Evolutionary conservation across 2,329 filamentous ascomycete genomes (phyloP), one percentile per base, ranked within the genome.

Genomic region (Intubia oerlemansii): DNA sequence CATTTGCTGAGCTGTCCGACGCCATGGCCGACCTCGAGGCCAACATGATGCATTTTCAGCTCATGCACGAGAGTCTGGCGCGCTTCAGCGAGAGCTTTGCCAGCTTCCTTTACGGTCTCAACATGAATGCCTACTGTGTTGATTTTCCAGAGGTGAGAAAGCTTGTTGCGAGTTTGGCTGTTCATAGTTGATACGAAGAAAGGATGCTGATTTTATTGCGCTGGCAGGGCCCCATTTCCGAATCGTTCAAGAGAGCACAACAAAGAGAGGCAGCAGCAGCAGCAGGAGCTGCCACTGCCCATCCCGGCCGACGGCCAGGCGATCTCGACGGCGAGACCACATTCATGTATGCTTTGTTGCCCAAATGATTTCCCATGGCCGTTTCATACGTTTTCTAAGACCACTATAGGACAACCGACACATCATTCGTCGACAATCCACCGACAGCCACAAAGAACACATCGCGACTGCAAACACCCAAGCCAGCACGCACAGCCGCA

Each of bases 61-160:
- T 93, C 37, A 90, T 98, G 73, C 82, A 98, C 45, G 85, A 95
- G 56, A 91, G 80, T 43, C 53, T 98, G 39, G 70, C 80, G 15
- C 69, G 88, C 16, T 98, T 98, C 51, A 85, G 75, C 50, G 88
- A 98, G 59, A 90, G 78, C 44, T 98, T 98, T 50, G 82, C 82
- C 1, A 81, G 76, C 41, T 95, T 98, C 43, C 54, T 98, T 25
- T 98, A 95, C 43, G 88, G 88, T 2, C 51, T 98, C 47, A 95
- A 95, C 46, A 93, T 98, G 84, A 95, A 93, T 50, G 88, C 88
- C 2, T 98, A 95, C 48, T 95, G 85, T 48, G 84, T 95, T 18
- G 88, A 98, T 49, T 98, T 93, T 39, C 79, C 82, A 0, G 88
- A 98, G 67, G 82, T 82, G 53, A 15, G 28, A 12, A 17, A n/a